phyloP scores from a whole-genome alignment of 78 protist genomes.

The Carpediemonas membranifera region DNA sequence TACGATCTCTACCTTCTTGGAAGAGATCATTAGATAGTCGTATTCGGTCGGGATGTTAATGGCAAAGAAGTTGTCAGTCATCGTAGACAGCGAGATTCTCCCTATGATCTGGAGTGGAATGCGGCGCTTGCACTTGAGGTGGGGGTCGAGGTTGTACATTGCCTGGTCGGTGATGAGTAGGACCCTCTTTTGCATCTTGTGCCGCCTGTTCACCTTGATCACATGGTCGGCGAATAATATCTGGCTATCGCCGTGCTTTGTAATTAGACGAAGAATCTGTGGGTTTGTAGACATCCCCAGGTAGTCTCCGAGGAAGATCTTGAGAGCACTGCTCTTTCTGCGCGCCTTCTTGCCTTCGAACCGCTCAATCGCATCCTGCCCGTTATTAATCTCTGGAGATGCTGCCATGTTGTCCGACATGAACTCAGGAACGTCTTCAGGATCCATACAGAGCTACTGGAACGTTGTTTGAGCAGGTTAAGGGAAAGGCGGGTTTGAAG shows the following conservation, averaged over 20 bases:
- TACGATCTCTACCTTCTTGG: too few species aligned
- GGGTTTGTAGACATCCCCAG: not conserved
- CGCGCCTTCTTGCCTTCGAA: too few species aligned
- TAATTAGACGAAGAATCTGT: not conserved
- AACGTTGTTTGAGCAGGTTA: too few species aligned
- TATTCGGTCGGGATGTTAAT: constrained; percentile 7
- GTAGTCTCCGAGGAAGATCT: not conserved
- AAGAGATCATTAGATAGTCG: constrained; percentile 5
- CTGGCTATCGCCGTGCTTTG: not conserved
- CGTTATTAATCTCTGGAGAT: too few species aligned
- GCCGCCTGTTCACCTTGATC: constrained; percentile 45
- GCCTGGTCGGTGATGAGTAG: constrained; percentile 44
- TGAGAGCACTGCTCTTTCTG: not conserved
- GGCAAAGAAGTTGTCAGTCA: constrained; percentile 1
- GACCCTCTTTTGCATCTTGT: constrained; percentile 44
- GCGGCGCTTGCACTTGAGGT: constrained; percentile 29
- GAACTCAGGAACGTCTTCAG: too few species aligned
- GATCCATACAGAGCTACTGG: too few species aligned
- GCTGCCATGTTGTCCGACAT: too few species aligned
- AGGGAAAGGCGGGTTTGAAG: too few species aligned
- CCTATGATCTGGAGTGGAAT: constrained; percentile 4
- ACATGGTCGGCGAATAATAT: constrained; percentile 55
- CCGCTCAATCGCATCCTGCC: too few species aligned
- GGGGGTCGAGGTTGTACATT: constrained; percentile 52
- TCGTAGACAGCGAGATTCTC: not conserved